These are phyloP conservation scores for Perkinsus olseni DNA, from an alignment of 169 alveolate species.

Conservation along the genomic window DNA sequence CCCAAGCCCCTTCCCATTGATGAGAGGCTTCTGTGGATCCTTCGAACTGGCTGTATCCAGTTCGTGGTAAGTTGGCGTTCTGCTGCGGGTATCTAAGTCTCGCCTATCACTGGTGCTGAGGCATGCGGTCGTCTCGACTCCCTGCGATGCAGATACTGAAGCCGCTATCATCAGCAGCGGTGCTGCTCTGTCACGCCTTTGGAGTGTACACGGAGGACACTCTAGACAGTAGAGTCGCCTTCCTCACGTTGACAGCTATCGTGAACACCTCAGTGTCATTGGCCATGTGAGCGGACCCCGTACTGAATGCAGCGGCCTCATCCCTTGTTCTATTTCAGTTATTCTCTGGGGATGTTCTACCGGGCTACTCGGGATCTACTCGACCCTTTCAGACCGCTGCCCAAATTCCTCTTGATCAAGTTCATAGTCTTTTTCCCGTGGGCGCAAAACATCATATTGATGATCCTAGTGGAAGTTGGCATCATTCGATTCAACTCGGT, in stretches of 20 bases:
- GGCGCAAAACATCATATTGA: background rate
- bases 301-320: background rate
- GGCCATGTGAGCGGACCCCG: background rate
- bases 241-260: background rate
- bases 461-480: conserved; percentile 5
- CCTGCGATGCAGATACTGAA: background rate
- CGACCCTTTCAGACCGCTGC: background rate
- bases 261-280: background rate
- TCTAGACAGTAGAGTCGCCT: background rate
- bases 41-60: background rate
- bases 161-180: background rate
- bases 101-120: too few relatives aligned
- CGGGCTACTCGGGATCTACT: background rate
- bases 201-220: background rate
- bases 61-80: background rate
- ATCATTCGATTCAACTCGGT: background rate
- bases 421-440: background rate
- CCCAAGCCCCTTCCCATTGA: background rate
- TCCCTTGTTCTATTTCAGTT: background rate
- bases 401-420: background rate
- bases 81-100: too few relatives aligned
- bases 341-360: background rate
- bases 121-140: background rate
- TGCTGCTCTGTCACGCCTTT: background rate
- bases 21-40: background rate